phyloP scores from a whole-genome alignment of 1,284 basidiomycete species.

The Phlebopus sp. region DNA sequence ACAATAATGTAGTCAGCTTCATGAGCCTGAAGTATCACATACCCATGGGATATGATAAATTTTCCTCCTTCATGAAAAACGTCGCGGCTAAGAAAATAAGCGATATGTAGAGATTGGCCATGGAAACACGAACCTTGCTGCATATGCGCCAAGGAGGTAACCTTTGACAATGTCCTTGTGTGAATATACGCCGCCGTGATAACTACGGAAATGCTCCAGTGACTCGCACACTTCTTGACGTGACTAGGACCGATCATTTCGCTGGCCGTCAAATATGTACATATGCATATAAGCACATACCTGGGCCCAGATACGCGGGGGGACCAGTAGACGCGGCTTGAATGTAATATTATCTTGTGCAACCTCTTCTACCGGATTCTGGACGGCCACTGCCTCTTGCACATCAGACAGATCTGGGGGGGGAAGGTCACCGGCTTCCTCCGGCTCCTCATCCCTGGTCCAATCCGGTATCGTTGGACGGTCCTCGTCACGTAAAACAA shows the following conservation, averaged over 20 bases:
- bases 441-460: slow-evolving; percentile 22
- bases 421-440: slow-evolving; percentile 16
- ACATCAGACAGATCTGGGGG: slow-evolving; percentile 3
- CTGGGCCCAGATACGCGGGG: slow-evolving; percentile 54
- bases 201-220: slow-evolving; percentile 69
- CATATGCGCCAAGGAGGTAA: slow-evolving; percentile 68
- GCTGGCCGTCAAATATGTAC: neutral
- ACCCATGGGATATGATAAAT: slow-evolving; percentile 80
- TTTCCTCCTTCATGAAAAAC: slow-evolving; percentile 58
- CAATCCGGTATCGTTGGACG: slow-evolving; percentile 18
- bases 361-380: neutral
- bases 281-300: slow-evolving; percentile 29
- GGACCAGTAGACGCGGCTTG: slow-evolving; percentile 35
- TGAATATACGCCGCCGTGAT: slow-evolving; percentile 75
- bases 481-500: slow-evolving; percentile 4
- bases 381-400: slow-evolving; percentile 10
- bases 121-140: slow-evolving; percentile 49
- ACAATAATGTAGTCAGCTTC: slow-evolving; percentile 1
- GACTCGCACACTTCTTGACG: slow-evolving; percentile 80
- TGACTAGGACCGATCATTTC: slow-evolving; percentile 45
- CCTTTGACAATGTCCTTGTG: slow-evolving; percentile 60
- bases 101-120: slow-evolving; percentile 1
- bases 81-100: slow-evolving; percentile 53
- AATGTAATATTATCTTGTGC: neutral
- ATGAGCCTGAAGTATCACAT: slow-evolving; percentile 17